Base-by-base conservation (phyloP, 2,329 filamentous ascomycete species). In the Fusarium hainanense region DNA sequence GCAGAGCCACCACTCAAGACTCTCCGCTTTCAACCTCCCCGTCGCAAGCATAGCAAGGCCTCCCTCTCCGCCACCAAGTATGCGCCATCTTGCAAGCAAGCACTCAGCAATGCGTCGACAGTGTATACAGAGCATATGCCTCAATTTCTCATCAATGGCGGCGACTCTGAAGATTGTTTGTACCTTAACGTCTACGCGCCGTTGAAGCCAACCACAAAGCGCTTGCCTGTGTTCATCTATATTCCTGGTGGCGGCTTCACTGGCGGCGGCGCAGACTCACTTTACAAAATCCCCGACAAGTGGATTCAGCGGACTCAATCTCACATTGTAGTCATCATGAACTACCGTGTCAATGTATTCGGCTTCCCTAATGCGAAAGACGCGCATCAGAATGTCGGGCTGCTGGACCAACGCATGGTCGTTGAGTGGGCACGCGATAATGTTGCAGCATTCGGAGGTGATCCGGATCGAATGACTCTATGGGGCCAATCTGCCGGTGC, bases 401-500 rank as follows among this genome's bases (percentile, higher is more conserved):
- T 63, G 3, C 49, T 63, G 0, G 60, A 63, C 20, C 58, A 63
- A n/a, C 58, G 60, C 28, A 63, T 63, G 60, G 60, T 63, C 2
- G 60, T 63, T 21, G 58, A 63, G 14, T 63, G 60, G 60, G n/a
- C 44, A 10, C 58, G 43, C 1, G 60, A 63, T 11, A 63, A 63
- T 12, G 48, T 63, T 0, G 34, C 10, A 2, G 58, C 43, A 0
- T 63, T 63, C 10, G 58, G 60, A 1, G 60, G 60, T 1, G 49
- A 63, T 0, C 18, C 43, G 2, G 18, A 63, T 0, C 41, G 21
- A 8, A 63, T 63, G 60, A 32, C 41, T 6, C 49, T 63, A 5
- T 63, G 60, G 60, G 60, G 60, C 2, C 60, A 63, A 4, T 63
- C 60, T 9, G 60, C 60, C 6, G 60, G 60, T 9, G 60, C 60